Conservation (phyloP, 805 yeast species). For the Blastobotrys peoriensis region DNA sequence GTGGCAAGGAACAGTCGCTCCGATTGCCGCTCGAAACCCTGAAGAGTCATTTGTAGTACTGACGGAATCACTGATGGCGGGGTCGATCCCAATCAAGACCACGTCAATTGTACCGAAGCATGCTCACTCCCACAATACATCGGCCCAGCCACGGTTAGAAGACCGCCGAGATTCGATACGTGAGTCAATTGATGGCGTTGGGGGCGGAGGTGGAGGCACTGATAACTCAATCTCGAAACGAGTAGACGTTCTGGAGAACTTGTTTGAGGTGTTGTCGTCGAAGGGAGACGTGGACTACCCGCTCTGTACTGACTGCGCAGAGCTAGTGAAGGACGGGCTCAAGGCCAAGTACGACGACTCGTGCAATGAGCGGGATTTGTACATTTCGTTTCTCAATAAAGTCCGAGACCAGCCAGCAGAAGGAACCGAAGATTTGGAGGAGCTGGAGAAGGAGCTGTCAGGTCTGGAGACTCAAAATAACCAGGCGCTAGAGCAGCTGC, state of each 20-base stretch:
- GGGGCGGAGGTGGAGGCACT: neutral
- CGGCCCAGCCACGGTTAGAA: too few relatives aligned
- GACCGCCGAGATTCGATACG: too few relatives aligned
- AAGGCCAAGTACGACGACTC: constrained; percentile 66
- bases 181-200: neutral
- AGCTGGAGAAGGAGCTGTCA: constrained; percentile 42
- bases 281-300: constrained; percentile 81
- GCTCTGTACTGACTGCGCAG: constrained; percentile 81
- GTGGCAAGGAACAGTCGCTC: too few relatives aligned
- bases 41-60: constrained; percentile 19
- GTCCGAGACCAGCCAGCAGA: constrained; percentile 53
- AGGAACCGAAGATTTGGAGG: constrained; percentile 38
- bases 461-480: constrained; percentile 37
- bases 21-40: constrained; percentile 11
- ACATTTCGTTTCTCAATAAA: constrained; percentile 64
- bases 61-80: constrained; percentile 28
- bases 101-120: neutral
- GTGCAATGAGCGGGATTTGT: constrained; percentile 71
- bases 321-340: constrained; percentile 54
- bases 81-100: constrained; percentile 40
- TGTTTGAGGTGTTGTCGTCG: constrained; percentile 66
- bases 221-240: constrained; percentile 14
- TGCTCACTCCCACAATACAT: neutral
- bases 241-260: constrained; percentile 45
- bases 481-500: constrained; percentile 31